Base-by-base conservation (phyloP, 176 grass and related monocot species). In the Aegilops longissima region DNA sequence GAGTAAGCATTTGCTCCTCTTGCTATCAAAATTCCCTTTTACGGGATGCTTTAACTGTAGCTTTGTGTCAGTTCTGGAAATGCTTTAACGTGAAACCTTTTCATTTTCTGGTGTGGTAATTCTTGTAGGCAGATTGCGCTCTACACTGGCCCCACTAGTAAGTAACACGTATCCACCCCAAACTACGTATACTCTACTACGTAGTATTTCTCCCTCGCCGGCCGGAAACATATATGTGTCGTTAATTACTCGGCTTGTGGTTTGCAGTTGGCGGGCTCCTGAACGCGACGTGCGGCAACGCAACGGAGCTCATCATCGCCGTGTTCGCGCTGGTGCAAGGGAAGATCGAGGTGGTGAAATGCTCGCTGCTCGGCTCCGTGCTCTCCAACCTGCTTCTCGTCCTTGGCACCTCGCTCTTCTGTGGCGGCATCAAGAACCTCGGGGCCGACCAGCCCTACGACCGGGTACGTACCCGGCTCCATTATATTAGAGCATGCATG, bases 251-350 rank as follows among this genome's bases (percentile, higher is more conserved):
- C 38, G 12, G 6, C 4, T 9, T 24, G 8, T 80, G 21, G 1
- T 9, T 52, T 80, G 58, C 92, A 99, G 97, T 99, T 13, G 97
- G 97, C 18, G 97, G 94, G 1, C 90, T 99, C 20, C 84, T 99
- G 86, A 99, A 99, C 82, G 97, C 97, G 62, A 99, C 97, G 64
- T 99, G 97, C 85, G 97, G 97, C 59, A 99, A 99, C 78, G 97
- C 88, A 0, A 99, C 94, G 4, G 97, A 99, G 77, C 88, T 99
- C 42, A 99, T 99, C 82, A 96, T 99, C 86, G 90, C 94, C 35
- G 8, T 99, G 17, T 99, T 99, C 61, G 97, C 97, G 49, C 89
- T 99, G 17, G 17, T 87, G 54, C 24, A 83, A 25, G 92, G 97
- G 23, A 80, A 94, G 80, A 96, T 99, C 24, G 92, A 94, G 61